Evolutionary conservation across 2,329 filamentous ascomycete species (phyloP).

Genomic region (Talaromyces sp.): DNA sequence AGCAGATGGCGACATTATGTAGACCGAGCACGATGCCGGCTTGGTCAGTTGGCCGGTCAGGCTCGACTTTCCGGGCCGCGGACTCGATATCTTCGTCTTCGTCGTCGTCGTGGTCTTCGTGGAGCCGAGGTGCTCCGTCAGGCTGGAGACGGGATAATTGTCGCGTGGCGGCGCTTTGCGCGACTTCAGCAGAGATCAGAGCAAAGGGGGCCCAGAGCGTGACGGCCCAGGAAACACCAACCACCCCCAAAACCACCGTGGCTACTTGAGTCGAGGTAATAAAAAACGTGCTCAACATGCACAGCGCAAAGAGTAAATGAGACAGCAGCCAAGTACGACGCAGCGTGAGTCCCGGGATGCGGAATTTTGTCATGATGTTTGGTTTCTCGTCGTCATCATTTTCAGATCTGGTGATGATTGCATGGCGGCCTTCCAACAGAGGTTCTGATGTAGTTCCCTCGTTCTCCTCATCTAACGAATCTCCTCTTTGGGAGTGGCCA

Average conservation of each 20-base stretch:
- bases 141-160: slow-evolving; percentile 42
- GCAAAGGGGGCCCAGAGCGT: slow-evolving; percentile 94
- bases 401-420: slow-evolving; percentile 2
- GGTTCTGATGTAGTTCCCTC: slow-evolving; percentile 24
- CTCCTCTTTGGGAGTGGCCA: slow-evolving; percentile 11
- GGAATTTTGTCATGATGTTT: slow-evolving; percentile 55
- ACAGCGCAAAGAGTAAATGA: slow-evolving; percentile 73
- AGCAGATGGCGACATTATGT: slow-evolving; percentile 90
- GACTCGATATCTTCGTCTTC: slow-evolving; percentile 22
- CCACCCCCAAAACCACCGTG: slow-evolving; percentile 70
- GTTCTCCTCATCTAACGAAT: slow-evolving; percentile 20
- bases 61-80: slow-evolving; percentile 24
- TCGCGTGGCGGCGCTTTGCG: slow-evolving; percentile 67
- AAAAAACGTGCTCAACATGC: slow-evolving; percentile 79
- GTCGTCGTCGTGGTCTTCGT: slow-evolving; percentile 14
- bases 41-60: slow-evolving; percentile 57
- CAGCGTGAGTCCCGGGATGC: slow-evolving; percentile 78
- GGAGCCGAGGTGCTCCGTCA: slow-evolving; percentile 17
- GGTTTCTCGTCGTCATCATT: slow-evolving; percentile 13
- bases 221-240: slow-evolving; percentile 88
- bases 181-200: slow-evolving; percentile 89
- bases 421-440: slow-evolving; percentile 17
- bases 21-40: slow-evolving; percentile 89
- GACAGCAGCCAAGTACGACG: slow-evolving; percentile 82
- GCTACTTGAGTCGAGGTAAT: slow-evolving; percentile 66